Conservation (phyloP, 2,329 filamentous ascomycete genomes). For the Aspergillus fructus region DNA sequence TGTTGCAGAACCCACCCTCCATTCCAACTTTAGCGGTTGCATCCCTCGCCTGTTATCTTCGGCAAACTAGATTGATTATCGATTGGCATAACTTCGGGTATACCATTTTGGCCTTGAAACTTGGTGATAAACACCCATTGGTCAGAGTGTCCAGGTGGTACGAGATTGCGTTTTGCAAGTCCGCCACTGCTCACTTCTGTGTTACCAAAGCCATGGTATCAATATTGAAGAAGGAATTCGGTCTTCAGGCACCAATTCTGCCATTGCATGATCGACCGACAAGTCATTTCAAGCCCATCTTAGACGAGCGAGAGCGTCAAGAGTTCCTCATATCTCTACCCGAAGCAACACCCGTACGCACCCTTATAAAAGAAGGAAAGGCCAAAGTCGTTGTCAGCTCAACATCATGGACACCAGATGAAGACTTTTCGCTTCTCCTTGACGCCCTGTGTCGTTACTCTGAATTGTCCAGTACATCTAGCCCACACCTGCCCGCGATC, state of each 20-base stretch:
- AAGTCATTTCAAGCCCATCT: slow-evolving; percentile 70
- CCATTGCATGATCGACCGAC: slow-evolving; percentile 86
- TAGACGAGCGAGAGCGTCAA: slow-evolving; percentile 51
- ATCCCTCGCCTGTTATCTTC: slow-evolving; percentile 68
- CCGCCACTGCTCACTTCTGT: slow-evolving; percentile 73
- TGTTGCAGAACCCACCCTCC: slow-evolving; percentile 78
- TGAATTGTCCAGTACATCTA: slow-evolving; percentile 45
- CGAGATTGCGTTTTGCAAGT: slow-evolving; percentile 68
- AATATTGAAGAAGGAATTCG: slow-evolving; percentile 67
- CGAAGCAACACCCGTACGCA: slow-evolving; percentile 61
- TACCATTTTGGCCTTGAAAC: slow-evolving; percentile 75
- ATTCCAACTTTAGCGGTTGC: slow-evolving; percentile 85
- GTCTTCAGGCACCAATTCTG: slow-evolving; percentile 63
- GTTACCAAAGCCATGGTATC: slow-evolving; percentile 87
- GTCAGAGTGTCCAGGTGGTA: slow-evolving; percentile 75
- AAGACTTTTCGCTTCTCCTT: slow-evolving; percentile 88
- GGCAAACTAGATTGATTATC: slow-evolving; percentile 79
- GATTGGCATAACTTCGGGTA: slow-evolving; percentile 99
- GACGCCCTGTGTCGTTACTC: slow-evolving; percentile 78
- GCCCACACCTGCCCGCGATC: slow-evolving; percentile 60
- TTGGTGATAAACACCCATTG: slow-evolving; percentile 67
- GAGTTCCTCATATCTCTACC: slow-evolving; percentile 65
- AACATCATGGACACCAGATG: slow-evolving; percentile 95
- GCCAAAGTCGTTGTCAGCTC: slow-evolving; percentile 80
- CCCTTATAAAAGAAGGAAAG: slow-evolving; percentile 57